Percentiles rank a stretch among this genome's conserved stretches.
Conservation (phyloP, 139 green algal species). For the Chlorella sorokiniana region DNA sequence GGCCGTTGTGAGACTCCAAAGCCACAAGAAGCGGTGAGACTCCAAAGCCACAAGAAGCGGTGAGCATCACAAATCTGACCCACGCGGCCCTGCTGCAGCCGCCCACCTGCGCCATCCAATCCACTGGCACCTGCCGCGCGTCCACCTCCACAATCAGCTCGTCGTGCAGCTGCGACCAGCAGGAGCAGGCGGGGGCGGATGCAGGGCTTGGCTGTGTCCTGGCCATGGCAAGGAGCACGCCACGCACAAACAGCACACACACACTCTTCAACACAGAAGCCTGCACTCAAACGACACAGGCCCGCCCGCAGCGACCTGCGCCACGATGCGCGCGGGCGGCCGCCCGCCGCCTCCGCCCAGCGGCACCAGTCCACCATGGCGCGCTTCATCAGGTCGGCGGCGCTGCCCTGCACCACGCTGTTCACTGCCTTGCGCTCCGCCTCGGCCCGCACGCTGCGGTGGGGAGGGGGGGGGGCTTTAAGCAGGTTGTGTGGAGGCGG, state of each 20-base stretch:
- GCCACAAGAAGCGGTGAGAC: no score
- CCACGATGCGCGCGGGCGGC: conserved; percentile 37
- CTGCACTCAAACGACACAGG: background rate
- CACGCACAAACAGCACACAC: background rate
- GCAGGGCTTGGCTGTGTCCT: background rate
- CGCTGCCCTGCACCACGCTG: conserved; percentile 60
- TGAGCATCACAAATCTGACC: no score
- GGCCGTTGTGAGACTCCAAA: no score
- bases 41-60: no score
- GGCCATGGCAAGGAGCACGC: background rate
- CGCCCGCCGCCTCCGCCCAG: background rate
- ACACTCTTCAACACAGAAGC: background rate
- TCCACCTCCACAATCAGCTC: conserved; percentile 65
- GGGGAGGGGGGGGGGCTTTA: no score
- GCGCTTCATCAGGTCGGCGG: conserved; percentile 65
- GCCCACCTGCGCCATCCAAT: conserved; percentile 15
- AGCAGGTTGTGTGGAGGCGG: no score
- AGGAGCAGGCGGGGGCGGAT: no score
- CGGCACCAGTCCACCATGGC: conserved; percentile 50
- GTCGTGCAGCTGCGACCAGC: conserved; percentile 62
- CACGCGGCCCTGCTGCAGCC: no score
- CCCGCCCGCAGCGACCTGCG: conserved; percentile 22
- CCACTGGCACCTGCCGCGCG: background rate
- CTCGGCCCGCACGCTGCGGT: conserved; percentile 23
- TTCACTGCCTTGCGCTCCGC: conserved; percentile 57